phyloP scores from a whole-genome alignment of 805 yeast species.

The Cyberlindnera mycetangii region DNA sequence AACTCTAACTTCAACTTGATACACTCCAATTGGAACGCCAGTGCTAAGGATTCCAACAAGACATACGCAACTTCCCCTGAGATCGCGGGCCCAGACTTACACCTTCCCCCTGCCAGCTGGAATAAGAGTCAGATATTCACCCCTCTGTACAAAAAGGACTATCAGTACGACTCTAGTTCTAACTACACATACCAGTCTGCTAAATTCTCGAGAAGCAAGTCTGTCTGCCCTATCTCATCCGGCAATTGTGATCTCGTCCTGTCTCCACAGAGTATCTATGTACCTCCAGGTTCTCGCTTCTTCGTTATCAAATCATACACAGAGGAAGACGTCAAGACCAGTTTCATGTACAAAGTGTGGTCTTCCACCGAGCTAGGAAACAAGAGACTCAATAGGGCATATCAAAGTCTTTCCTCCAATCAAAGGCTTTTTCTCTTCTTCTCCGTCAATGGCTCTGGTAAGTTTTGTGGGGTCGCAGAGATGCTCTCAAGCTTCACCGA shows the following conservation, averaged over 20 bases:
- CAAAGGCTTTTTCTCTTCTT: slow-evolving; percentile 47
- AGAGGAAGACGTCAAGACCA: slow-evolving; percentile 45
- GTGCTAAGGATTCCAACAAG: slow-evolving; percentile 10
- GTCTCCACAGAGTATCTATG: slow-evolving; percentile 17
- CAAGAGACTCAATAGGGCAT: slow-evolving; percentile 47
- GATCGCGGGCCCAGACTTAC: slow-evolving; percentile 6
- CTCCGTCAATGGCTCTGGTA: slow-evolving; percentile 56
- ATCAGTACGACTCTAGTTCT: slow-evolving; percentile 3
- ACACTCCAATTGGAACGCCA: slow-evolving; percentile 15
- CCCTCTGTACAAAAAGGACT: slow-evolving; percentile 14
- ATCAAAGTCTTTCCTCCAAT: slow-evolving; percentile 13
- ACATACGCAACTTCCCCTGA: slow-evolving; percentile 6
- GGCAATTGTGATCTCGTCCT: slow-evolving; percentile 11
- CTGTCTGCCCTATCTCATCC: not conserved
- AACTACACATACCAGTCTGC: not conserved
- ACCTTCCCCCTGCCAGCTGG: slow-evolving; percentile 4
- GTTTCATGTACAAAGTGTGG: slow-evolving; percentile 52
- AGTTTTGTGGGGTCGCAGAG: slow-evolving; percentile 57
- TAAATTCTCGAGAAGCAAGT: not conserved
- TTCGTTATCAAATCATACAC: slow-evolving; percentile 57
- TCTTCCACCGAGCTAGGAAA: slow-evolving; percentile 59
- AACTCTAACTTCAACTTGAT: slow-evolving; percentile 21
- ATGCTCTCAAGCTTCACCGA: slow-evolving; percentile 37
- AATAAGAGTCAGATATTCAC: slow-evolving; percentile 9
- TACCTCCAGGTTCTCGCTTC: slow-evolving; percentile 34